A percentile compares a stretch with the other conserved stretches of the same genome.
Conservation (phyloP, 176 grass and related monocot species). For the Rhipidocladum racemiflorum region DNA sequence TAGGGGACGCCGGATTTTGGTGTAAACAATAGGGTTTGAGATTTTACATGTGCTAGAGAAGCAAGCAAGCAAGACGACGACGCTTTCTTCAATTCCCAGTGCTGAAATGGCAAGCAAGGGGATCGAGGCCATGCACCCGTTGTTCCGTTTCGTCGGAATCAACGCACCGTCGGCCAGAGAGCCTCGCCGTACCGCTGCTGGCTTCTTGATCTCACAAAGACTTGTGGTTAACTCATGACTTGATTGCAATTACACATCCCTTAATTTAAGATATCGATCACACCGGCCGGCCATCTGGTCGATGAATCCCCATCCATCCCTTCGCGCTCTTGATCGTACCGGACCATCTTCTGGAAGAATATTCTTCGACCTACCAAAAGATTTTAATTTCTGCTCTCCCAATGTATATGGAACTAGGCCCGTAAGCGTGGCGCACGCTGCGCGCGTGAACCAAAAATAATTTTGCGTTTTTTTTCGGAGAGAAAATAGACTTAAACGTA, state of each 20-base stretch:
- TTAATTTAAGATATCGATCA: neutral
- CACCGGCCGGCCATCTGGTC: neutral
- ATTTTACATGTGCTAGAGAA: neutral
- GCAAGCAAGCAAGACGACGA: neutral
- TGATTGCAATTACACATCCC: neutral
- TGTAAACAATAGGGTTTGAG: no score
- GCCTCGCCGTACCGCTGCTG: neutral
- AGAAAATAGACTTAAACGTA: no score
- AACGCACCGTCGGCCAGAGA: neutral
- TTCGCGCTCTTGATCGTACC: neutral
- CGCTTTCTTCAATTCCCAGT: neutral
- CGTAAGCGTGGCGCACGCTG: no score
- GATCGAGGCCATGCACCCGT: neutral
- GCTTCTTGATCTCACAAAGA: neutral
- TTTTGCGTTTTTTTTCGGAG: no score
- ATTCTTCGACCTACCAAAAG: neutral
- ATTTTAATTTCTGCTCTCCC: neutral
- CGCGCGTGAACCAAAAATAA: no score
- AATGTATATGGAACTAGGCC: no score
- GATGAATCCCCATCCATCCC: neutral
- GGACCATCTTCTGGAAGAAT: neutral
- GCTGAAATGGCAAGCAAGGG: neutral
- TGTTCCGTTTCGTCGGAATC: neutral
- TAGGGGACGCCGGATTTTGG: no score
- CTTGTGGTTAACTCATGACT: neutral